Evolutionary conservation across 2,329 filamentous ascomycete species (phyloP).

Genomic region (Colletotrichum lentis): DNA sequence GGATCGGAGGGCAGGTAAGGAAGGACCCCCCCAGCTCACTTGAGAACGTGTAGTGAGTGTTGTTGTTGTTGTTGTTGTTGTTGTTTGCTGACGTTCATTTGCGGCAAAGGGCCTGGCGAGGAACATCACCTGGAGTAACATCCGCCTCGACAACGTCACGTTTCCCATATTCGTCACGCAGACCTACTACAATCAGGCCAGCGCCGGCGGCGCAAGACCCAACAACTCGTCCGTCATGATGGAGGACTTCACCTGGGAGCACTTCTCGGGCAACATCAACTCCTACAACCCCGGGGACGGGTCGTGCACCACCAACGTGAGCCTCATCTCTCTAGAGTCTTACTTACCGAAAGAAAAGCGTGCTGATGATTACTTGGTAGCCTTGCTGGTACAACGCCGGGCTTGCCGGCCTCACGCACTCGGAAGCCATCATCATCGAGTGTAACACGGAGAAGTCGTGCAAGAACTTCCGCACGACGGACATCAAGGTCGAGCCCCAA

Average conservation of each 20-base stretch:
- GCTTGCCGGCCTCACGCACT: constrained; percentile 49
- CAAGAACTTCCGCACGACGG: constrained; percentile 45
- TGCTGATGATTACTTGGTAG: constrained; percentile 12
- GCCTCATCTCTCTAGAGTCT: background rate
- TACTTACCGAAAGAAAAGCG: background rate
- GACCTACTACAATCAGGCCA: constrained; percentile 52
- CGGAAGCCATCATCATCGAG: constrained; percentile 52
- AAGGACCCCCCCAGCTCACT: too few relatives aligned
- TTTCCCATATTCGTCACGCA: constrained; percentile 58
- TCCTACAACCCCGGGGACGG: constrained; percentile 53
- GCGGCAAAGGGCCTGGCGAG: constrained; percentile 48
- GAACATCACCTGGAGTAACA: constrained; percentile 55
- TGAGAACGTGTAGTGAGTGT: too few relatives aligned
- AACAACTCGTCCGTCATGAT: constrained; percentile 53
- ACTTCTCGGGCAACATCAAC: constrained; percentile 54
- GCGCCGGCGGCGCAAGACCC: constrained; percentile 44
- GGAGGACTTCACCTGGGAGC: constrained; percentile 52
- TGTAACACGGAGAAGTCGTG: constrained; percentile 52
- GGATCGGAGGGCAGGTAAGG: constrained; percentile 47
- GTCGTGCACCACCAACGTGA: constrained; percentile 49
- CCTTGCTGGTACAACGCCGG: constrained; percentile 56
- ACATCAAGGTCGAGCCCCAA: constrained; percentile 48
- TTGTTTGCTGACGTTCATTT: too few relatives aligned
- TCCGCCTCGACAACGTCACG: constrained; percentile 53
- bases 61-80: too few relatives aligned